A percentile compares a stretch with the other conserved stretches of the same genome.
Conservation (phyloP, 148 eudicot species). For the Chenopodium album region DNA sequence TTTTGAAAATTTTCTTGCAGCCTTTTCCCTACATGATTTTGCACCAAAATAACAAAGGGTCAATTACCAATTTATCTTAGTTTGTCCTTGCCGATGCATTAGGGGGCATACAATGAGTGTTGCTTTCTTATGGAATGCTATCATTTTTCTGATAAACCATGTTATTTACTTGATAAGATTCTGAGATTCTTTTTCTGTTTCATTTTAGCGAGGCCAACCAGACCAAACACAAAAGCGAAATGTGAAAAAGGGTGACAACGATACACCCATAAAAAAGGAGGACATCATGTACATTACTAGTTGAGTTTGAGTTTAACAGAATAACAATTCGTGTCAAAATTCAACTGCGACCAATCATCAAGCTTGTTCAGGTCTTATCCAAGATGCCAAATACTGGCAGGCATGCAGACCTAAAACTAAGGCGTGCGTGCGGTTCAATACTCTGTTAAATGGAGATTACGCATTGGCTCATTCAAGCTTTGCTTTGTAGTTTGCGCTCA, state of each 20-base stretch:
- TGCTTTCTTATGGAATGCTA: background rate
- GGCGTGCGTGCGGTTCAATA: background rate
- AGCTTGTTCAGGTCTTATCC: background rate
- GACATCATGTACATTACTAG: constrained; percentile 45
- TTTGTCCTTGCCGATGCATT: background rate
- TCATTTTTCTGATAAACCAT: background rate
- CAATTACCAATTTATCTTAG: background rate
- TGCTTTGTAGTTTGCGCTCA: background rate
- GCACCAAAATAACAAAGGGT: background rate
- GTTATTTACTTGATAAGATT: background rate
- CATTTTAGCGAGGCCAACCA: constrained; percentile 76
- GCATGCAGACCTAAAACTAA: background rate
- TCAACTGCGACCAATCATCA: background rate
- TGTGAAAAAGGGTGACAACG: constrained; percentile 60
- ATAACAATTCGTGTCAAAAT: background rate
- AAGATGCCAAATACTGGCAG: background rate
- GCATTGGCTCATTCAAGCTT: constrained; percentile 13
- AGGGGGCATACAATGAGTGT: too few relatives aligned
- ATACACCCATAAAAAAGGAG: constrained; percentile 59
- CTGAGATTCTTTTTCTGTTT: constrained; percentile 2
- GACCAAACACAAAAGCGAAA: constrained; percentile 39
- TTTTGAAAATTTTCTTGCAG: background rate
- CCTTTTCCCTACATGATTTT: background rate
- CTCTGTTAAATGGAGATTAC: background rate
- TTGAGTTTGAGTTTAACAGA: constrained; percentile 11